These are phyloP conservation scores for Entoloma clypeatum DNA, from an alignment of 1,284 basidiomycete species.

Conservation along the genomic window DNA sequence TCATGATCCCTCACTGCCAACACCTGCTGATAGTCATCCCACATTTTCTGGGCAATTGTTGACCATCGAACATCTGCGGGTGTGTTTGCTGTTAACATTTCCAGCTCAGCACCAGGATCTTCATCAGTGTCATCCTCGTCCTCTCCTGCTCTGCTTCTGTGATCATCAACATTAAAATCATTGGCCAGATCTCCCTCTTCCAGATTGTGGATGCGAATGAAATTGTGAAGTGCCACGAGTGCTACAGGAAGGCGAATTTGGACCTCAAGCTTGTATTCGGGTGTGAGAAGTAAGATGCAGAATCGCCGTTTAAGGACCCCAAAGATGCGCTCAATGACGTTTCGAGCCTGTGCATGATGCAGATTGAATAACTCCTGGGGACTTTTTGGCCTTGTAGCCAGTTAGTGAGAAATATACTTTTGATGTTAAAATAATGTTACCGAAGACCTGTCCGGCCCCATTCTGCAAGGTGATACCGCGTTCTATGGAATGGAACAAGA, in stretches of 20 bases:
- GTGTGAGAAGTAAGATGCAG: conserved; percentile 20
- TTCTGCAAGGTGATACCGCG: conserved; percentile 33
- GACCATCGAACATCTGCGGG: too few species aligned
- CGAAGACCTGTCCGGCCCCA: conserved; percentile 25
- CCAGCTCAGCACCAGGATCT: too few species aligned
- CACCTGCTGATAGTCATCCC: too few species aligned
- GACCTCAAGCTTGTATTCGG: conserved; percentile 20
- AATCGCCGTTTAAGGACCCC: conserved; percentile 30
- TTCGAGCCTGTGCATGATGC: conserved; percentile 27
- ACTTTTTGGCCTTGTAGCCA: conserved; percentile 22
- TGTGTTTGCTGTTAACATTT: too few species aligned
- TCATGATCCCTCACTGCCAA: too few species aligned
- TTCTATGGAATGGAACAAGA: conserved; percentile 30
- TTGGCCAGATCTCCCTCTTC: conserved; percentile 12
- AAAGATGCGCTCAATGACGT: conserved; percentile 34
- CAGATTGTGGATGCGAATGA: conserved; percentile 15
- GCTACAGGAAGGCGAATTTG: conserved; percentile 26
- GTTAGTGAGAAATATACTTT: background rate
- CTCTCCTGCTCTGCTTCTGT: too few species aligned
- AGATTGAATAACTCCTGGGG: conserved; percentile 18
- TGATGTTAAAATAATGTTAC: conserved; percentile 16
- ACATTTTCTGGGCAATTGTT: too few species aligned
- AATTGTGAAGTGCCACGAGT: conserved; percentile 17
- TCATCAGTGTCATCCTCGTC: too few species aligned
- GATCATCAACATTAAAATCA: conserved; percentile 4